Evolutionary conservation across 2,329 filamentous ascomycete species (phyloP), one percentile per base, ranked within the genome.

Genomic region (Colletotrichum paranaense): DNA sequence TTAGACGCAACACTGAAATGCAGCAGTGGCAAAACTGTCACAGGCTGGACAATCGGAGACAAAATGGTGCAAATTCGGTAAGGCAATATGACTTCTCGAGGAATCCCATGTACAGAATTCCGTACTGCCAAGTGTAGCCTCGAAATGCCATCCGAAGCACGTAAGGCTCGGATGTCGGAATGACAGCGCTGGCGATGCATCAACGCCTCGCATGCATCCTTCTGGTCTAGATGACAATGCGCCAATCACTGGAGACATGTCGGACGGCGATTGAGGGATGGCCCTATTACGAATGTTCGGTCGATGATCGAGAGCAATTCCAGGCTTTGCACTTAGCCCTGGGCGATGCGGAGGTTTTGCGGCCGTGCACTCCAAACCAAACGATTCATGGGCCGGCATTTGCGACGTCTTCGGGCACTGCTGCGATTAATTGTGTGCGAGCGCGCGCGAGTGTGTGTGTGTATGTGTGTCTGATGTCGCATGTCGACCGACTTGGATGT

Each of bases 381-480:
- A 64, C 71, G 71, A 73, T 73, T 73, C 71, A 73, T 73, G 67
- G 60, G 6, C 14, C 38, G 30, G 56, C 58, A 16, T 38, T 32
- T 68, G 59, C 58, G 66, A 64, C 65, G 59, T 60, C 53, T 66
- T 69, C 53, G 66, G 53, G 49, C 12, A 9, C 42, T 32, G 56
- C 28, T 53, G 28, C 28, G 16, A 26, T 14, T 53, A n/a, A 55
- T n/a, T 52, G n/a, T 22, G 30, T 30, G 42, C 42, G 42, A 49
- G 42, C 42, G 16, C 19, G 42, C 42, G 42, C 35, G 24, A 28
- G 63, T 59, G 14, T 68, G 56, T 70, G 14, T 59, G 56, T 59
- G 12, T 68, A 35, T 70, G 66, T 57, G 59, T 73, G 67, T 73
- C 67, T 71, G 71, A 73, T 73, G 71, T 73, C 60, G 71, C 67